A percentile compares a stretch with the other conserved stretches of the same genome.
Conservation (phyloP, 441 rosid genomes). For the Syzygium syzygioides region DNA sequence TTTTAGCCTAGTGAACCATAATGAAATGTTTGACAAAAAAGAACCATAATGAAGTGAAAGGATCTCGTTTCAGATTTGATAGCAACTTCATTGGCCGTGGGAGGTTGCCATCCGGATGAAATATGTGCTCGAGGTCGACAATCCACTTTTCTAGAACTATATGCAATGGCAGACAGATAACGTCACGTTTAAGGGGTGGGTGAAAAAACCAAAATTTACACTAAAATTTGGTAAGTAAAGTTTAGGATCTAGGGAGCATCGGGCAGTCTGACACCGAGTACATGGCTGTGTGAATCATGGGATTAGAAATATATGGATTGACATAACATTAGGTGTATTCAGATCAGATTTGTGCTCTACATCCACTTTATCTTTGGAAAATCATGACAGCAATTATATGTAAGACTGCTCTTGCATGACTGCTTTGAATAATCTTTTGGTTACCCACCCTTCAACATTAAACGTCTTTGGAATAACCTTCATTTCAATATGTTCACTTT, state of each 20-base stretch:
- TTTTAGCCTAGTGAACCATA: not conserved
- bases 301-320: not conserved
- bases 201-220: not conserved
- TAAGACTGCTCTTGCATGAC: not conserved
- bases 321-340: not conserved
- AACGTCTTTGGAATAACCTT: not conserved
- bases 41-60: not conserved
- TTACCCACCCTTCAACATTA: not conserved
- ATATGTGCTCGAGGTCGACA: not conserved
- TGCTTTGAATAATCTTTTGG: not conserved
- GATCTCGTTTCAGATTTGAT: not conserved
- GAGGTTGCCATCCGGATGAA: not conserved
- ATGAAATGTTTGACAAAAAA: not conserved
- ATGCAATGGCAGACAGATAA: not conserved
- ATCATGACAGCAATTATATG: not conserved
- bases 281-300: not conserved
- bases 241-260: not conserved
- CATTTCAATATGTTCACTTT: not conserved
- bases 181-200: not conserved
- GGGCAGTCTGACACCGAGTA: rapidly evolving
- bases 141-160: not conserved
- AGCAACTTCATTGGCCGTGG: not conserved
- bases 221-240: not conserved
- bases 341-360: not conserved
- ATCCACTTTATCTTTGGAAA: not conserved